These are phyloP conservation scores for Platismatia glauca DNA, from an alignment of 495 filamentous ascomycete species.

Conservation along the genomic window DNA sequence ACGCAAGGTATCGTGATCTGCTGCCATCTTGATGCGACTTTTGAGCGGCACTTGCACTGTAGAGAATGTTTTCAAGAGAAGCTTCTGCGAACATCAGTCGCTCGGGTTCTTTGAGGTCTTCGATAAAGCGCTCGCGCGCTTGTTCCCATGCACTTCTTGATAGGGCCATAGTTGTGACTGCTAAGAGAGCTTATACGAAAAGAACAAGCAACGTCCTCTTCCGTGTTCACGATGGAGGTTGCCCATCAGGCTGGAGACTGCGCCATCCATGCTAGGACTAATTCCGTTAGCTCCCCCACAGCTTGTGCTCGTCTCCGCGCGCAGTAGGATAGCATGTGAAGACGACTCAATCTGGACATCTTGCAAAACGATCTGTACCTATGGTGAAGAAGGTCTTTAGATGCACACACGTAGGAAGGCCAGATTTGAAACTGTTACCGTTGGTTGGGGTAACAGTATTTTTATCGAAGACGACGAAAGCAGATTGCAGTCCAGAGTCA, in stretches of 20 bases:
- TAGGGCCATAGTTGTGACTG: neutral
- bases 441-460: no score
- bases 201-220: neutral
- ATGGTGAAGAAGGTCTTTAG: no score
- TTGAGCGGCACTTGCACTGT: constrained; percentile 2
- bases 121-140: constrained; percentile 3
- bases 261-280: no score
- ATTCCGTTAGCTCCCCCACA: no score
- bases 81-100: neutral
- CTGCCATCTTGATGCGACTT: neutral
- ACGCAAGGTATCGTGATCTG: neutral
- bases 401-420: no score
- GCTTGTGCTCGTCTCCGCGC: neutral
- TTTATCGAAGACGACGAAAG: no score
- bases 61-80: constrained; percentile 4
- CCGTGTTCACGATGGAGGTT: neutral
- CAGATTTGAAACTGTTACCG: no score
- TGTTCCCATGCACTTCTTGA: neutral
- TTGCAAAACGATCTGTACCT: no score
- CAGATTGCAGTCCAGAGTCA: no score
- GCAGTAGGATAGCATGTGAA: neutral
- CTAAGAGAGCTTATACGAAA: neutral
- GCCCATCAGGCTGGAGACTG: no score
- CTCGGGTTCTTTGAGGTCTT: neutral
- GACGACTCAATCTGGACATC: no score